Base-by-base conservation (phyloP, 2,329 filamentous ascomycete genomes). In the Bipolaris victoriae region DNA sequence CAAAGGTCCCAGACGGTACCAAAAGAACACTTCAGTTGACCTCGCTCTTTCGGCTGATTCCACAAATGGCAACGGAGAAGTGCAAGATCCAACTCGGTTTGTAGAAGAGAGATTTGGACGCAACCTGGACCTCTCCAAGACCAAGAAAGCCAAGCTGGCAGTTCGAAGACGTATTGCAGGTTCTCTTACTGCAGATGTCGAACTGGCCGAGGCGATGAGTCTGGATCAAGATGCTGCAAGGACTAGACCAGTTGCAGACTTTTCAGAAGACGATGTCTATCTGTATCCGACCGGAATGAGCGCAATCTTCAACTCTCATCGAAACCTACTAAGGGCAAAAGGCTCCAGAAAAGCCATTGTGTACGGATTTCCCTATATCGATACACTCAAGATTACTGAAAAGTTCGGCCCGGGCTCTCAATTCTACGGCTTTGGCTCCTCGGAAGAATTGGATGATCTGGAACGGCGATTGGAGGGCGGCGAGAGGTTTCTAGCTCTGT, bases 311-410 rank as follows among this genome's bases (percentile, higher is more conserved):
- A 92, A 91, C 66, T 84, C 90, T 0, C 95, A 99, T 73, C 87
- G 89, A 47, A 86, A 86, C 41, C 80, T 97, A 49, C 80, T 94
- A 61, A 80, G 81, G 49, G 83, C 86, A 0, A 85, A 88, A 36
- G 87, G 87, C 3, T 57, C 65, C n/a, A 72, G 85, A 58, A 90
- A 91, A 76, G 96, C 92, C 75, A 87, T 99, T 71, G 93, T 90
- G 70, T 97, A 92, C 70, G 95, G 95, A 76, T 99, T 99, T 67
- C 92, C 95, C 0, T 99, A 99, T 68, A 91, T 97, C 50, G 95
- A 99, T 76, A 97, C 95, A 0, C 83, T 98, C 52, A 99, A 99
- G 75, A 91, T 97, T 48, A 81, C 98, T 5, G 83, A 98, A 74
- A 99, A 98, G 75, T 98, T 96, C 75, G 95, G 94, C 0, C 90